Conservation (phyloP, 352 stramenopile species). For the Phytophthora capsici region DNA sequence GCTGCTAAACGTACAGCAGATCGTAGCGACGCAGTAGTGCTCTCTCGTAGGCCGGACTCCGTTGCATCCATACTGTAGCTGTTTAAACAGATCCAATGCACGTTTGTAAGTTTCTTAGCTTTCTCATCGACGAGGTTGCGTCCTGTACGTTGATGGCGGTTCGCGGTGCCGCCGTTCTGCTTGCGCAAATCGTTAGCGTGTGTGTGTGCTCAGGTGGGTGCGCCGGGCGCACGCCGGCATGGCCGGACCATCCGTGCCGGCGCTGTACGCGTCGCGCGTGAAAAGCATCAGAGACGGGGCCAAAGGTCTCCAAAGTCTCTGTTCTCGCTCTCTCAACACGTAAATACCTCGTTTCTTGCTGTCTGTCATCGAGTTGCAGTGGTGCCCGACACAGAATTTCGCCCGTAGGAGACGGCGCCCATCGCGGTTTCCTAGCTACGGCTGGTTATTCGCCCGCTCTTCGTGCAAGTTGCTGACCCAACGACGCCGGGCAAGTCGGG, state of each 20-base stretch:
- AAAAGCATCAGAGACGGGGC: conserved; percentile 12
- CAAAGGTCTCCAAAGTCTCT: conserved; percentile 14
- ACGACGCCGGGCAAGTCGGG: neutral
- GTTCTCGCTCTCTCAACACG: neutral
- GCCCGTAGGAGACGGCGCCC: conserved; percentile 16
- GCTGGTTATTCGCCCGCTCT: conserved; percentile 25
- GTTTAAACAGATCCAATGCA: neutral
- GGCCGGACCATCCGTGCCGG: no score
- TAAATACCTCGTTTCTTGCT: conserved; percentile 24
- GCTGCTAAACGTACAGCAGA: conserved; percentile 14
- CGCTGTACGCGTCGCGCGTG: neutral
- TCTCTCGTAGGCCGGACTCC: conserved; percentile 1
- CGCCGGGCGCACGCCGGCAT: conserved; percentile 1
- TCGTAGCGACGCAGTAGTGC: conserved; percentile 11
- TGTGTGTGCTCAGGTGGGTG: conserved; percentile 19
- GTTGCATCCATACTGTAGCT: neutral
- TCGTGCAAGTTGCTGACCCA: conserved; percentile 10
- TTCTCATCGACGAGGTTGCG: no score
- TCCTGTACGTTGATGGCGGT: neutral
- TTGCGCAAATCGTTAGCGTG: conserved; percentile 19
- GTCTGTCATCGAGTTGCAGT: conserved; percentile 28
- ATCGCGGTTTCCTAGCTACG: conserved; percentile 23
- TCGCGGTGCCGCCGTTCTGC: conserved; percentile 1
- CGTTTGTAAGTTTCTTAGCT: no score
- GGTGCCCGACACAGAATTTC: conserved; percentile 18